phyloP scores from a whole-genome alignment of 2,329 filamentous ascomycete genomes.

The Colletotrichum plurivorum region DNA sequence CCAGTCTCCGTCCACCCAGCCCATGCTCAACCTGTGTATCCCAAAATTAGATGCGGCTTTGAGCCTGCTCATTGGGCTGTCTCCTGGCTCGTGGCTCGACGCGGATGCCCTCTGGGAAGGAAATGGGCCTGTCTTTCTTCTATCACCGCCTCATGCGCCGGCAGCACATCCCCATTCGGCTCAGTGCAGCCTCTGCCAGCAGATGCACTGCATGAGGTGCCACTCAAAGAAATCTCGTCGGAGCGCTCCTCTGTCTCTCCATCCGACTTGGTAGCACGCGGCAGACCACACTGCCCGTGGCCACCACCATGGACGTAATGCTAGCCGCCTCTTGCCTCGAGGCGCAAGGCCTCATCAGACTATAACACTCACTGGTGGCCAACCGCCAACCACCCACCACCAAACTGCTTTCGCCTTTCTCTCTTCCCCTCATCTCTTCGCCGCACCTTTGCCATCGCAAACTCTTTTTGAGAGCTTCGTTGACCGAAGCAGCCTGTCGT shows the following conservation, averaged over 20 bases:
- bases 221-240: slow-evolving; percentile 6
- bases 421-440: slow-evolving; percentile 44
- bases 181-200: slow-evolving; percentile 29
- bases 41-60: slow-evolving; percentile 53
- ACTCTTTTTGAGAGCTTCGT: slow-evolving; percentile 54
- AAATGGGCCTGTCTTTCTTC: slow-evolving; percentile 23
- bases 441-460: slow-evolving; percentile 31
- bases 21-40: slow-evolving; percentile 45
- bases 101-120: slow-evolving; percentile 20
- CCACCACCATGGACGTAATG: slow-evolving; percentile 5
- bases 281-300: slow-evolving; percentile 26
- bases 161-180: slow-evolving; percentile 27
- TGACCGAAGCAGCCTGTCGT: slow-evolving; percentile 61
- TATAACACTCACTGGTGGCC: slow-evolving; percentile 34
- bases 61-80: slow-evolving; percentile 50
- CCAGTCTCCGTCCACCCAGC: slow-evolving; percentile 46
- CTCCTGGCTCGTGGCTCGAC: slow-evolving; percentile 16
- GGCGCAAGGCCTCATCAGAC: slow-evolving; percentile 31
- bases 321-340: slow-evolving; percentile 34
- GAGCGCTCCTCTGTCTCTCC: slow-evolving; percentile 22
- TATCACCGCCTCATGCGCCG: slow-evolving; percentile 34
- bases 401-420: slow-evolving; percentile 7
- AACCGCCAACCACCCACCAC: slow-evolving; percentile 23
- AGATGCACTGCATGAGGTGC: slow-evolving; percentile 31
- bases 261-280: slow-evolving; percentile 12